These are phyloP conservation scores for Geranomyces variabilis DNA, from an alignment of 192 early-diverging fungal genomes.

Conservation along the genomic window DNA sequence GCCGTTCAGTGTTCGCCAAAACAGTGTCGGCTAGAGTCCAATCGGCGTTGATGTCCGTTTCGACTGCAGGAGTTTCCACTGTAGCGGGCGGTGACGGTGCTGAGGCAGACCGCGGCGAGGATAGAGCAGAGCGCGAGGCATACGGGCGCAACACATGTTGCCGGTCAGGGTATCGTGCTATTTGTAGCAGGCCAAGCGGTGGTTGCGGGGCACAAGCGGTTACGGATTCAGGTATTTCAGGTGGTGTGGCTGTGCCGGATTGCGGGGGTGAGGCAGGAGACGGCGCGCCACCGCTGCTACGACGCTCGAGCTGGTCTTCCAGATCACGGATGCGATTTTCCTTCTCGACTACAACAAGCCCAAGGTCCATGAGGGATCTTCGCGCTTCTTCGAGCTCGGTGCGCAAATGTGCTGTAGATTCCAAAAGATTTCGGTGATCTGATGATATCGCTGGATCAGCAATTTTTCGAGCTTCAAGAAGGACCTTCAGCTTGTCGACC, in stretches of 20 bases:
- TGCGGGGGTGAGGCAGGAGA: too few species aligned
- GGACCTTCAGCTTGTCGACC: not conserved
- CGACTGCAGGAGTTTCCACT: not conserved
- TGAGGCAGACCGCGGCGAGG: conserved; percentile 20
- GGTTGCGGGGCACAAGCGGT: not conserved
- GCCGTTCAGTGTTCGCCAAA: not conserved
- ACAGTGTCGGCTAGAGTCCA: not conserved
- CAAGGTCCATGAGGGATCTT: conserved; percentile 8
- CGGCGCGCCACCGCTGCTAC: too few species aligned
- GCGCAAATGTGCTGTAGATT: conserved; percentile 1
- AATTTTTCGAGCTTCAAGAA: not conserved
- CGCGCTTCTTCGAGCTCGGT: conserved; percentile 22
- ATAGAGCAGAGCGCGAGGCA: not conserved
- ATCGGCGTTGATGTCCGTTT: not conserved
- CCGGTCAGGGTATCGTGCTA: conserved; percentile 12
- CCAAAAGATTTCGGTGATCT: not conserved
- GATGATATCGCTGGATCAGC: too few species aligned
- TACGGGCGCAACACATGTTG: not conserved
- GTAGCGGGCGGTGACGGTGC: conserved; percentile 15
- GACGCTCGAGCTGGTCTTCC: not conserved
- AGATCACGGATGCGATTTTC: conserved; percentile 19
- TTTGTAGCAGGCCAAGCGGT: not conserved
- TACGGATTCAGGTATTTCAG: too few species aligned
- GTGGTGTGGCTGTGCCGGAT: too few species aligned
- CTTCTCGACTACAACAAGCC: conserved; percentile 15